These are phyloP conservation scores for Acanthamoeba lenticulata DNA, from an alignment of 208 protist species.

Conservation along the genomic window DNA sequence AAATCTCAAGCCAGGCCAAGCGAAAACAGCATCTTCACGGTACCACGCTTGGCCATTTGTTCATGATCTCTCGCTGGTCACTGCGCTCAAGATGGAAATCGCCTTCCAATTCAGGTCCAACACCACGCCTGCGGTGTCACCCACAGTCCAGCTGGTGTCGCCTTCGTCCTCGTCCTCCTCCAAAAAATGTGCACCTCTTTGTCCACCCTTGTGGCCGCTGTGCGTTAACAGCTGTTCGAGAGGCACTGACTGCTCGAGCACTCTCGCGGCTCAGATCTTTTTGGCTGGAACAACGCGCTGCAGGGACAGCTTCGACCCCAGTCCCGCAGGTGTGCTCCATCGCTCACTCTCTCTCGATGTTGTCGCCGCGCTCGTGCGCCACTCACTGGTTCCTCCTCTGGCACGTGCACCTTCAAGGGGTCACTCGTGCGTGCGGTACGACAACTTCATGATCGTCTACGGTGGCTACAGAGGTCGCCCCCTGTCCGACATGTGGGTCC, in stretches of 20 bases:
- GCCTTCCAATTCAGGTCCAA: background rate
- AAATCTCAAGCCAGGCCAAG: too few relatives aligned
- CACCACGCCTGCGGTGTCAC: background rate
- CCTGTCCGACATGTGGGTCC: conserved; percentile 61
- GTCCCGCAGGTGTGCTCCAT: background rate
- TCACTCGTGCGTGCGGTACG: conserved; percentile 26
- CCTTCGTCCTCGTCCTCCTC: background rate
- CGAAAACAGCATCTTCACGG: too few relatives aligned
- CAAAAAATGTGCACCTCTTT: conserved; percentile 18
- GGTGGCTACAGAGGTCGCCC: conserved; percentile 27
- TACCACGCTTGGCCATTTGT: too few relatives aligned
- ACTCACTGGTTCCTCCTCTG: background rate
- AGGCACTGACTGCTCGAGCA: background rate
- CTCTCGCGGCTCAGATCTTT: background rate
- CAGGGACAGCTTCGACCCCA: conserved; percentile 47
- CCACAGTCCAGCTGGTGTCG: background rate
- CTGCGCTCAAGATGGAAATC: background rate
- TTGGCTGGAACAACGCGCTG: conserved; percentile 54
- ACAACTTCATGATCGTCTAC: conserved; percentile 60
- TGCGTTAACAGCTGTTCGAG: background rate
- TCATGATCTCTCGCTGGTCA: background rate
- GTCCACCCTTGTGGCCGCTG: background rate
- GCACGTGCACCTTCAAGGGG: background rate
- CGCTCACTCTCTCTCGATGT: too few relatives aligned
- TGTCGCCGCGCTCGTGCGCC: too few relatives aligned